Base-by-base conservation (phyloP, 1,284 basidiomycete genomes). In the Neonothopanus nambi region DNA sequence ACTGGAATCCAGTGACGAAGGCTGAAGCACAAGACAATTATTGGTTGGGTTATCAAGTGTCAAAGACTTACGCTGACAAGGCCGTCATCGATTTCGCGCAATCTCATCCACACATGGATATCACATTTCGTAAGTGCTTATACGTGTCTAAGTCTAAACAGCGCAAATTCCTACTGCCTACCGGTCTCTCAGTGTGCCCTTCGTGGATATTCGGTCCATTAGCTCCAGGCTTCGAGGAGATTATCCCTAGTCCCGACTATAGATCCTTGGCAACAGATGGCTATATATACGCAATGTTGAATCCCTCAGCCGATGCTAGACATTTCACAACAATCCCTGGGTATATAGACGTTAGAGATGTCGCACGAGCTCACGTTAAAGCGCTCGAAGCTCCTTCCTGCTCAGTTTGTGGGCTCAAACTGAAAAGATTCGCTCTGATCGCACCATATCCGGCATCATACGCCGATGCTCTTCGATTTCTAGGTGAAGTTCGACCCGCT, bases 401-500 rank as follows among this genome's bases (percentile, higher is more conserved):
- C 35, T 24, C 17, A 2, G 9, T 23, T 42, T 21, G 17, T 18
- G 30, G n/a, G n/a, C n/a, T n/a, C n/a, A n/a, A 53, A 20, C 41
- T 26, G 13, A 52, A 49, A 21, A 52, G 60, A 15, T 54, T 58
- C 33, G 44, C 56, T 12, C 21, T 59, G 15, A 40, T 56, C 2
- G 57, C 60, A 7, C 60, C 55, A 15, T 37, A 57, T 43, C 15
- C 36, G 1, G 28, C 39, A 30, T 42, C 47, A 30, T 56, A 45
- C 37, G 40, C 48, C 11, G 54, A 57, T 11, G 55, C 55, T 4
- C 45, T 62, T 15, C 20, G 46, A 17, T 56, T 48, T 26, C 52
- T 62, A 1, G 42, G 48, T 3, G 53, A 57, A 3, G 53, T 51
- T 18, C 61, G 61, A 17, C 61, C 59, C 2, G 51, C 48, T 28